A percentile compares a stretch with the other conserved stretches of the same genome.
phyloP scores from a whole-genome alignment of 495 filamentous ascomycete genomes.

The Penicillium subrubescens region DNA sequence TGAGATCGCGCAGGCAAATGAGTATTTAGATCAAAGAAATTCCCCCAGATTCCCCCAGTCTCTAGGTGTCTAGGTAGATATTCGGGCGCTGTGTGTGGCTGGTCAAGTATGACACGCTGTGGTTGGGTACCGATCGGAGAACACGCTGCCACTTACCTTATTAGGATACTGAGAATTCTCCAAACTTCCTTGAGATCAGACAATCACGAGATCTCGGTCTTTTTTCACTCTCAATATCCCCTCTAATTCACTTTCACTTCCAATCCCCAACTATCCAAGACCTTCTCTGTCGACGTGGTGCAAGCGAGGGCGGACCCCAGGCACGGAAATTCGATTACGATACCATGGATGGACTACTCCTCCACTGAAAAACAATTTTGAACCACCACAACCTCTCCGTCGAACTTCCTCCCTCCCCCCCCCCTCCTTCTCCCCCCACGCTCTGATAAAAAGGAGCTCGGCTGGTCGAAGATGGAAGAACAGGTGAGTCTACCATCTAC shows the following conservation, averaged over 20 bases:
- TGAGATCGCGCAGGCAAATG: not conserved
- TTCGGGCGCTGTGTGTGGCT: not conserved
- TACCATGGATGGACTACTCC: slow-evolving; percentile 25
- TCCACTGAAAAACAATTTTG: slow-evolving; percentile 38
- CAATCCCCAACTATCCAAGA: not conserved
- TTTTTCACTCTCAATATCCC: slow-evolving; percentile 1
- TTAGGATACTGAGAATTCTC: slow-evolving; percentile 8
- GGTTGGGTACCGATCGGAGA: slow-evolving; percentile 3
- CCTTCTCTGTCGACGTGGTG: not conserved
- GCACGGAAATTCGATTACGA: slow-evolving; percentile 34
- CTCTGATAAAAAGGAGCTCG: slow-evolving; percentile 36
- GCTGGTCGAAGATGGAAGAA: slow-evolving; percentile 55
- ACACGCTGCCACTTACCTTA: slow-evolving; percentile 19
- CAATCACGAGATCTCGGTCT: not conserved
- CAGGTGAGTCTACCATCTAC: slow-evolving; percentile 38
- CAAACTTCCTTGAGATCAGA: not conserved
- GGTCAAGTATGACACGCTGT: not conserved
- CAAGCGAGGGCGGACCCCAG: slow-evolving; percentile 29
- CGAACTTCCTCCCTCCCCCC: slow-evolving; percentile 7
- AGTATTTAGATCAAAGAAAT: not conserved
- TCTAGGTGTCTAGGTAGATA: not conserved
- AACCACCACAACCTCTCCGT: slow-evolving; percentile 27
- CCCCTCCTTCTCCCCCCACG: slow-evolving; percentile 24
- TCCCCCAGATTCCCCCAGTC: not conserved
- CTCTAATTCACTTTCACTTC: not conserved